Evolutionary conservation across 1,284 basidiomycete species (phyloP), one percentile per base, ranked within the genome.

Genomic region (Tilletia caries): DNA sequence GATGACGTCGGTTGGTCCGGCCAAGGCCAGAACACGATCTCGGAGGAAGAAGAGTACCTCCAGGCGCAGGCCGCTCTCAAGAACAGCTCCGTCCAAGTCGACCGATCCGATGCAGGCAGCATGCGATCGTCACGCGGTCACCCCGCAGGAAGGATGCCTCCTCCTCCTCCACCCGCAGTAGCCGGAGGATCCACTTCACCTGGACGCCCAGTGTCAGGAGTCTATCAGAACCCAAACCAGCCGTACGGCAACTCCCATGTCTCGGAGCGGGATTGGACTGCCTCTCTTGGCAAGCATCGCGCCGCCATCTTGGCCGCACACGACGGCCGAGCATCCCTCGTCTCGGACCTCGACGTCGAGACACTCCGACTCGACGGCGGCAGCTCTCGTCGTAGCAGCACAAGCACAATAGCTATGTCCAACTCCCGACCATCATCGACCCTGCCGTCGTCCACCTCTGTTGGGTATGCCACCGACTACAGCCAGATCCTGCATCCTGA

Each of bases 281-380:
- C 58, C 10, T 62, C 58, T 13, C 32, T 62, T 8, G 58, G 58
- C 33, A 29, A 34, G 50, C 48, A 67, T 48, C 67, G 32, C 67
- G 70, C 41, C 18, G 62, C 15, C 68, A 65, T 41, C 66, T 58
- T 80, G 32, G 76, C 71, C 0, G 68, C 72, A 4, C 73, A 73
- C 10, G 72, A 79, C 46, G 78, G 78, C 0, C 68, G 79, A 3
- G 78, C 76, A 34, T 77, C 75, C 60, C 72, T 80, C 69, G 74
- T 79, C 3, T 80, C 79, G 5, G 79, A 80, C 46, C 75, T 80
- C 37, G 79, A 80, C 46, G 79, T 80, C 50, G 79, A 80, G 68
- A 80, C 78, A 43, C 67, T 80, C 50, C 72, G 78, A 2, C 70
- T 80, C 25, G 78, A 79, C 44, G 77, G 70, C 8, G 76, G 76